Evolutionary conservation across 176 grass and related monocot genomes (phyloP).

Genomic region (Triticum dicoccoides): DNA sequence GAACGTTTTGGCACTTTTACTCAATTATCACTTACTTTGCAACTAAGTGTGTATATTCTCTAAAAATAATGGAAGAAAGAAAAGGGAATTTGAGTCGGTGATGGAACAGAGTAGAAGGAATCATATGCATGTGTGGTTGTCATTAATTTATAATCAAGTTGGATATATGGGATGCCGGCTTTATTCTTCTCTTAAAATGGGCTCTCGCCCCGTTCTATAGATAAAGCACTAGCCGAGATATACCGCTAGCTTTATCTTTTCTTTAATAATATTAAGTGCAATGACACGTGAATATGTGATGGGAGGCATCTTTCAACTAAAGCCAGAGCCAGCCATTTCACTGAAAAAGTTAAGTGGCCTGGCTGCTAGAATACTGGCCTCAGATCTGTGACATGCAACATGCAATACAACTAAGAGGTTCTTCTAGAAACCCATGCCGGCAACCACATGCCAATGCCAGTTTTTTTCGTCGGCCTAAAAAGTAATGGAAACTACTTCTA

Average conservation of each 20-base stretch:
- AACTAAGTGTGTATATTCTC: background rate
- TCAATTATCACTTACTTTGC: background rate
- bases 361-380: background rate
- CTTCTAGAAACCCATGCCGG: constrained; percentile 11
- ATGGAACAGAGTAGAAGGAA: background rate
- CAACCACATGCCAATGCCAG: background rate
- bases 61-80: background rate
- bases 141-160: background rate
- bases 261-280: background rate
- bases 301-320: background rate
- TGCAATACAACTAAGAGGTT: background rate
- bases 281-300: background rate
- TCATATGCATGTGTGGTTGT: background rate
- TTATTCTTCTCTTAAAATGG: background rate
- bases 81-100: background rate
- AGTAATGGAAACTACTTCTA: background rate
- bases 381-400: background rate
- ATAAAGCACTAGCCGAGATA: too few relatives aligned
- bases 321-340: background rate
- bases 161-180: background rate
- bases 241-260: background rate
- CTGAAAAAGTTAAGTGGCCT: background rate
- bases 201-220: too few relatives aligned
- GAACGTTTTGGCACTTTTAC: background rate
- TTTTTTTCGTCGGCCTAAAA: background rate